phyloP scores from a whole-genome alignment of 1,139 yeast species.

The Yamadazyma triangularis region DNA sequence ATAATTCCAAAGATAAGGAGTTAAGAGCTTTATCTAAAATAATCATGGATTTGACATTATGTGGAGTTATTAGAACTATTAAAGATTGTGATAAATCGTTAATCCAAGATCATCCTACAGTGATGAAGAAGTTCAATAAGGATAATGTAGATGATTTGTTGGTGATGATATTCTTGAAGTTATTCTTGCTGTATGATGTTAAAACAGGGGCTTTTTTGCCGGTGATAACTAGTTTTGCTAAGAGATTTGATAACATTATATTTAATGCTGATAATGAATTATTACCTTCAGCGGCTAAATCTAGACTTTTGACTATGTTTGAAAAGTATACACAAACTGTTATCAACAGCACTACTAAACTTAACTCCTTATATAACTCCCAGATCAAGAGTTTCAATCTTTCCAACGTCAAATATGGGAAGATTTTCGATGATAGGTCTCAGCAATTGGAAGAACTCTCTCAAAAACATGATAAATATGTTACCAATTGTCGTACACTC shows the following conservation, averaged over 20 bases:
- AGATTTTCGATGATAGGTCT: constrained; percentile 49
- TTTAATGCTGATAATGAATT: constrained; percentile 20
- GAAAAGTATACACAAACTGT: constrained; percentile 46
- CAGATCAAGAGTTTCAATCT: constrained; percentile 41
- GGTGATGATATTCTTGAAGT: constrained; percentile 43
- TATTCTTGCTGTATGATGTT: constrained; percentile 39
- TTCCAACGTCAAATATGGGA: constrained; percentile 65
- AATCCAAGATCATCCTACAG: constrained; percentile 16
- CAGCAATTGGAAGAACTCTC: constrained; percentile 35
- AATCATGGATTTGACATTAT: constrained; percentile 57
- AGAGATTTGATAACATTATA: constrained; percentile 38
- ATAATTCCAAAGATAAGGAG: constrained; percentile 36
- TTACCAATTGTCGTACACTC: constrained; percentile 38
- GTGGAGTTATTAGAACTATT: constrained; percentile 50
- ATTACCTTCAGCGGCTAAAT: constrained; percentile 11
- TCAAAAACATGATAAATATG: constrained; percentile 42
- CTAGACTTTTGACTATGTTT: constrained; percentile 29
- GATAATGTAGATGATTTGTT: constrained; percentile 29
- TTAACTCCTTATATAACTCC: constrained; percentile 31
- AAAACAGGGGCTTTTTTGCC: constrained; percentile 44
- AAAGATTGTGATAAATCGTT: constrained; percentile 28
- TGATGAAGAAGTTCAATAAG: constrained; percentile 15
- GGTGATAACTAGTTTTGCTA: constrained; percentile 47
- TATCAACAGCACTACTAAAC: constrained; percentile 27
- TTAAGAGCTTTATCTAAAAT: constrained; percentile 46